phyloP scores from a whole-genome alignment of 805 yeast species.

The Teunomyces cretensis region DNA sequence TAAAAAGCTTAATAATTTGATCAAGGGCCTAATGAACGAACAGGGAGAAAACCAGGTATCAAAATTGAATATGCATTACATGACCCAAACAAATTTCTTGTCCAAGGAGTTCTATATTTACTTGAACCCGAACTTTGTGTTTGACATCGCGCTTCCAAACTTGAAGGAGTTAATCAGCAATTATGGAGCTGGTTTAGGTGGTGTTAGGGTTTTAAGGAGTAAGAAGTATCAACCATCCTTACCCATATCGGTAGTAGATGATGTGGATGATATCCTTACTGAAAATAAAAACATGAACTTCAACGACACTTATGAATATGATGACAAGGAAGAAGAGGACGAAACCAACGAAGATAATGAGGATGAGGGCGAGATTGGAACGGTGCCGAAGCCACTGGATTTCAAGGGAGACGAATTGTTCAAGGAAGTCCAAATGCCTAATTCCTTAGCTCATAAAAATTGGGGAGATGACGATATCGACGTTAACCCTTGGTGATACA shows the following conservation, averaged over 20 bases:
- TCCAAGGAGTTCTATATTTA: slow-evolving; percentile 44
- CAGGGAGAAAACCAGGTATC: slow-evolving; percentile 39
- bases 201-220: slow-evolving; percentile 53
- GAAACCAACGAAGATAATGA: slow-evolving; percentile 20
- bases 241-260: slow-evolving; percentile 69
- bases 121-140: slow-evolving; percentile 52
- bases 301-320: slow-evolving; percentile 33
- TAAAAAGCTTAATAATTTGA: slow-evolving; percentile 25
- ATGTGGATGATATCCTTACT: slow-evolving; percentile 58
- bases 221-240: slow-evolving; percentile 66
- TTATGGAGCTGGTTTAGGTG: slow-evolving; percentile 78
- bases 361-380: neutral
- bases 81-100: slow-evolving; percentile 40
- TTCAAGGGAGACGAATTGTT: slow-evolving; percentile 50
- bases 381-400: slow-evolving; percentile 4
- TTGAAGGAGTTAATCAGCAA: slow-evolving; percentile 65
- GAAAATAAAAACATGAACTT: slow-evolving; percentile 26
- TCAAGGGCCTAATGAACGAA: slow-evolving; percentile 33
- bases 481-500: slow-evolving; percentile 62
- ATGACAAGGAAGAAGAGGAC: slow-evolving; percentile 23
- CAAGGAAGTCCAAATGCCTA: slow-evolving; percentile 49
- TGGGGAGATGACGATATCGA: slow-evolving; percentile 51
- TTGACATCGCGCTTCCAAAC: slow-evolving; percentile 70
- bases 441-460: slow-evolving; percentile 48
- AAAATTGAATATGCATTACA: slow-evolving; percentile 29